Percentiles rank a stretch among this genome's conserved stretches.
Evolutionary conservation across 805 yeast species (phyloP).

Genomic region (Ogataea pignaliae): DNA sequence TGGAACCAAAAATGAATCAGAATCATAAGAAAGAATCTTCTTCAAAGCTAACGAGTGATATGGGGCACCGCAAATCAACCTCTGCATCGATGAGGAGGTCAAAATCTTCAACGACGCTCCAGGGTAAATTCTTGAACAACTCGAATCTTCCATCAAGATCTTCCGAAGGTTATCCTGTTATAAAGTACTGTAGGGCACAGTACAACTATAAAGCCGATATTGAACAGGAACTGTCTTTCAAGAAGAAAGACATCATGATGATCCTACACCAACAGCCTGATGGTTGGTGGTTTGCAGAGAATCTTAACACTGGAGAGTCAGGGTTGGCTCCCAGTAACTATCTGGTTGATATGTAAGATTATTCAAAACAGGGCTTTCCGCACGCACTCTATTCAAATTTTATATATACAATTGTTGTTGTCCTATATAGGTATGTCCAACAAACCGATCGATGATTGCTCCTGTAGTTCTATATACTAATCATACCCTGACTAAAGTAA

Average conservation of each 20-base stretch:
- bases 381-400: background rate
- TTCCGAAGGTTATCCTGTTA: slow-evolving; percentile 49
- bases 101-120: slow-evolving; percentile 26
- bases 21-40: background rate
- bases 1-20: background rate
- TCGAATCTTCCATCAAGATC: slow-evolving; percentile 43
- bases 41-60: too few relatives aligned
- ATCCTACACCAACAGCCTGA: slow-evolving; percentile 58
- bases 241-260: slow-evolving; percentile 51
- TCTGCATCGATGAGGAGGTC: slow-evolving; percentile 22
- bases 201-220: slow-evolving; percentile 57
- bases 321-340: slow-evolving; percentile 69
- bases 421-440: background rate
- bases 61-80: background rate
- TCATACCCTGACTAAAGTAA: background rate
- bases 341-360: slow-evolving; percentile 27
- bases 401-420: background rate
- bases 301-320: slow-evolving; percentile 36
- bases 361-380: background rate
- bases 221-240: slow-evolving; percentile 56
- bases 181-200: slow-evolving; percentile 49
- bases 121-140: slow-evolving; percentile 14
- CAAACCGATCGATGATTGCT: background rate
- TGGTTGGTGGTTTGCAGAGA: slow-evolving; percentile 75
- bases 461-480: background rate